phyloP scores from a whole-genome alignment of 2,329 filamentous ascomycete species.

The Dactylellina haptotyla region DNA sequence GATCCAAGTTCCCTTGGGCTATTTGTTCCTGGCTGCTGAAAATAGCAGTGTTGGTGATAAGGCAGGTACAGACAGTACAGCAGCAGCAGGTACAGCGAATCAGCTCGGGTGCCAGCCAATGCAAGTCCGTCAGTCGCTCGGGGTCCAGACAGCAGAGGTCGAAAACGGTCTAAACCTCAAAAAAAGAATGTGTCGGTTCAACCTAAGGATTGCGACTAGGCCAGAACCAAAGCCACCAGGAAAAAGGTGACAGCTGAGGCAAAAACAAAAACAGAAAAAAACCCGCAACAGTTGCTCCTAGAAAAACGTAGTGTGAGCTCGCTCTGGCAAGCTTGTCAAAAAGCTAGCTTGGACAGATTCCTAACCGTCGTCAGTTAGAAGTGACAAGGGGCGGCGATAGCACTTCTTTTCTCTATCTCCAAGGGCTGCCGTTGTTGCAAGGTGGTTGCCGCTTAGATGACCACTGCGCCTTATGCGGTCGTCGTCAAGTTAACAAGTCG shows the following conservation, averaged over 20 bases:
- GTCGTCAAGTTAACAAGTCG: slow-evolving; percentile 9
- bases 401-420: too few relatives aligned
- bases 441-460: slow-evolving; percentile 50
- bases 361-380: slow-evolving; percentile 40
- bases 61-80: slow-evolving; percentile 54
- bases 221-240: slow-evolving; percentile 49
- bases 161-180: slow-evolving; percentile 48
- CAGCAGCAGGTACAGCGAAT: slow-evolving; percentile 55
- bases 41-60: slow-evolving; percentile 54
- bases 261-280: slow-evolving; percentile 39
- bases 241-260: slow-evolving; percentile 29
- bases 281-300: slow-evolving; percentile 13
- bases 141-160: slow-evolving; percentile 49
- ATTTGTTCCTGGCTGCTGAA: slow-evolving; percentile 53
- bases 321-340: slow-evolving; percentile 34
- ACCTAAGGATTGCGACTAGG: slow-evolving; percentile 48
- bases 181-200: slow-evolving; percentile 43
- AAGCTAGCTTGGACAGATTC: slow-evolving; percentile 14
- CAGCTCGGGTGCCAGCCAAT: slow-evolving; percentile 36
- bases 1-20: slow-evolving; percentile 45
- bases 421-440: slow-evolving; percentile 28
- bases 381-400: slow-evolving; percentile 23
- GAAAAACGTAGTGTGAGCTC: too few relatives aligned
- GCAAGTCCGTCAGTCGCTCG: slow-evolving; percentile 48
- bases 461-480: slow-evolving; percentile 43